phyloP scores from a whole-genome alignment of 2,329 filamentous ascomycete species.

The Ophiostoma pallidulum region DNA sequence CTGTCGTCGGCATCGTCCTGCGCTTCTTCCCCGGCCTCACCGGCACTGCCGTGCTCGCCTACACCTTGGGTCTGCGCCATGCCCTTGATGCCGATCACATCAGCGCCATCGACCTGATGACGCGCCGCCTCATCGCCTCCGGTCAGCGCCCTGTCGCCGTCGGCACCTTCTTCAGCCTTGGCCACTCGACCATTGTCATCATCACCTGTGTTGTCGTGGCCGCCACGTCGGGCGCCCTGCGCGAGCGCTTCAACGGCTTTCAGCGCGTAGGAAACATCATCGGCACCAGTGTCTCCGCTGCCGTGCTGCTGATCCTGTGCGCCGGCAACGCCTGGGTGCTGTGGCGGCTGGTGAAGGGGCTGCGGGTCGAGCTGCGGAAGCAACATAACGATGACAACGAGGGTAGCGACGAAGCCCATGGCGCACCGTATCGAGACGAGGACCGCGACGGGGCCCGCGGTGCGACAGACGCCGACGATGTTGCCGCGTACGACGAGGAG shows the following conservation, averaged over 20 bases:
- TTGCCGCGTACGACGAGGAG: slow-evolving; percentile 7
- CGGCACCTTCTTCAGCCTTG: slow-evolving; percentile 87
- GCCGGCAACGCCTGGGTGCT: slow-evolving; percentile 80
- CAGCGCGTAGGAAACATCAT: slow-evolving; percentile 76
- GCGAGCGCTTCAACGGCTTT: slow-evolving; percentile 72
- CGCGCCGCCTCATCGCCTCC: slow-evolving; percentile 73
- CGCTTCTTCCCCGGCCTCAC: slow-evolving; percentile 53
- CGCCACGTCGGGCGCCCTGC: slow-evolving; percentile 75
- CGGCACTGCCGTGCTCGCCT: slow-evolving; percentile 74
- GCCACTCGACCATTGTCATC: slow-evolving; percentile 87
- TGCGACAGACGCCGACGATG: slow-evolving; percentile 6
- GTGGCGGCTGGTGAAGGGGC: slow-evolving; percentile 61
- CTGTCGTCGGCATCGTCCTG: slow-evolving; percentile 41
- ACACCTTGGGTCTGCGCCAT: slow-evolving; percentile 82
- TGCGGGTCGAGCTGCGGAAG: slow-evolving; percentile 49
- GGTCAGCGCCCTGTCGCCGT: slow-evolving; percentile 84
- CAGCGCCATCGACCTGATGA: slow-evolving; percentile 87
- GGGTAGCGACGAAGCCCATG: too few species aligned
- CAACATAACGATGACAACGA: slow-evolving; percentile 19
- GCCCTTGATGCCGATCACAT: slow-evolving; percentile 95
- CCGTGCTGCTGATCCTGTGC: slow-evolving; percentile 73
- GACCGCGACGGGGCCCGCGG: neutral
- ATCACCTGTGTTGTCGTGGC: slow-evolving; percentile 87
- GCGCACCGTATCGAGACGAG: neutral
- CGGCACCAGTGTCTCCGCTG: slow-evolving; percentile 76